Percentiles rank a stretch among this genome's conserved stretches.
Evolutionary conservation across 1,284 basidiomycete genomes (phyloP).

Genomic region (Leccinum solheimii): DNA sequence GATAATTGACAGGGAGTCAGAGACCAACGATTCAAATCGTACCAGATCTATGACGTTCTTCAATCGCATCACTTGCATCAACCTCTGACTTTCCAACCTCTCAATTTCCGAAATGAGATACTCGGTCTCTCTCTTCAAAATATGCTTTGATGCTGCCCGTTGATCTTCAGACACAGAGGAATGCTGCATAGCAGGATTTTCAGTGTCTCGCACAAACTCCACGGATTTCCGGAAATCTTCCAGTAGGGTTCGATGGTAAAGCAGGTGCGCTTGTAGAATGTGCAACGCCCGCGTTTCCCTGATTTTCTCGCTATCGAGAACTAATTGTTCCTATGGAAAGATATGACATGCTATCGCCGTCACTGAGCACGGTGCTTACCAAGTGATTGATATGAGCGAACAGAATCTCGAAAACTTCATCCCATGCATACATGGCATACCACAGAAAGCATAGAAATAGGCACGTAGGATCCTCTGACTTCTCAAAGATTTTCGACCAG

Average conservation of each 20-base stretch:
- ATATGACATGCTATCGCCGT: not conserved
- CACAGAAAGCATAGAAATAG: constrained; percentile 51
- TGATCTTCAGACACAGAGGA: constrained; percentile 18
- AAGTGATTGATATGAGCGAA: constrained; percentile 46
- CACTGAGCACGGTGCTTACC: constrained; percentile 28
- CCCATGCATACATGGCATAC: constrained; percentile 59
- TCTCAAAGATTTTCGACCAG: constrained; percentile 50
- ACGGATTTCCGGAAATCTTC: constrained; percentile 52
- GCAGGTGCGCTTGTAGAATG: constrained; percentile 51
- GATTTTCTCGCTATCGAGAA: constrained; percentile 41
- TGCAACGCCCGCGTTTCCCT: constrained; percentile 50
- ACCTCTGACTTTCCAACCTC: constrained; percentile 34
- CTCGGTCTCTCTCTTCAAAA: no score
- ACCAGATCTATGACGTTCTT: constrained; percentile 58
- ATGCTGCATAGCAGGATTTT: constrained; percentile 43
- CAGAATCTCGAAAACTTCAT: constrained; percentile 50
- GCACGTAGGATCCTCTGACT: constrained; percentile 50
- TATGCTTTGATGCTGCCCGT: constrained; percentile 17
- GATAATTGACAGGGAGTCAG: not conserved
- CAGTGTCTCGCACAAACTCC: constrained; percentile 44
- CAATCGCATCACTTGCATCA: constrained; percentile 48
- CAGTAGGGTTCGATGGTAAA: constrained; percentile 52
- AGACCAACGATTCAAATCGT: constrained; percentile 15
- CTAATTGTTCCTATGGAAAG: constrained; percentile 41
- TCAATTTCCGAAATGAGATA: no score